These are phyloP conservation scores for Xylaria hypoxylon DNA, from an alignment of 2,329 filamentous ascomycete species.

Conservation along the genomic window DNA sequence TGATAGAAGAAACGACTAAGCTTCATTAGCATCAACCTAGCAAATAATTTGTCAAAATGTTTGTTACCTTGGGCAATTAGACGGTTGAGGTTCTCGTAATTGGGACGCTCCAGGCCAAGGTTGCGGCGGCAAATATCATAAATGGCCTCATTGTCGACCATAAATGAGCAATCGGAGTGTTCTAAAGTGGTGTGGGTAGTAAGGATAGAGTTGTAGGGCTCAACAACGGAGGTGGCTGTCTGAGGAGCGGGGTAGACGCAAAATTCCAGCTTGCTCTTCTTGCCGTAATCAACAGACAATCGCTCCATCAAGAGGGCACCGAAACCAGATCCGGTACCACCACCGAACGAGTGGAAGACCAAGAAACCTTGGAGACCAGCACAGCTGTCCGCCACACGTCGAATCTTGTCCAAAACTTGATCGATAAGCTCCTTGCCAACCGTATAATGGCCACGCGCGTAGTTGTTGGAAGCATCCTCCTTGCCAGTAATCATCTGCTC, in stretches of 20 bases:
- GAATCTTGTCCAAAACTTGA: constrained; percentile 96
- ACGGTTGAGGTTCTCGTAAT: constrained; percentile 99
- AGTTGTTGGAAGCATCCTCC: constrained; percentile 99
- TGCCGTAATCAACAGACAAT: constrained; percentile 98
- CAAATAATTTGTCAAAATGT: not conserved
- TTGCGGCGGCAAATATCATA: constrained; percentile 99
- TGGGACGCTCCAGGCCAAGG: constrained; percentile 95
- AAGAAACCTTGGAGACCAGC: constrained; percentile 98
- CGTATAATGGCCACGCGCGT: constrained; percentile 99
- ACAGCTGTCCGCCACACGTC: constrained; percentile 97
- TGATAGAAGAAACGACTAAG: constrained; percentile 95
- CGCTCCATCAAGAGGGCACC: constrained; percentile 99
- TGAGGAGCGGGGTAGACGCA: constrained; percentile 98
- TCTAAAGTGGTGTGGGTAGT: constrained; percentile 99
- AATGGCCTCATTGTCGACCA: constrained; percentile 99
- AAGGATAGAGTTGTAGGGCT: constrained; percentile 99
- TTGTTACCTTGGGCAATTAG: constrained; percentile 90
- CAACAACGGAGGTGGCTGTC: constrained; percentile 96
- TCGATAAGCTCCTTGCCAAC: constrained; percentile 99
- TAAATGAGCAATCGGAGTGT: constrained; percentile 99
- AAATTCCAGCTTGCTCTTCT: constrained; percentile 99
- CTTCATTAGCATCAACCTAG: constrained; percentile 48
- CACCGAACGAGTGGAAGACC: constrained; percentile 99
- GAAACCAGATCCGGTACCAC: constrained; percentile 98
- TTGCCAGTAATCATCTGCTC: constrained; percentile 99